Conservation (phyloP, 2,329 filamentous ascomycete genomes). For the Neonectria faginata region DNA sequence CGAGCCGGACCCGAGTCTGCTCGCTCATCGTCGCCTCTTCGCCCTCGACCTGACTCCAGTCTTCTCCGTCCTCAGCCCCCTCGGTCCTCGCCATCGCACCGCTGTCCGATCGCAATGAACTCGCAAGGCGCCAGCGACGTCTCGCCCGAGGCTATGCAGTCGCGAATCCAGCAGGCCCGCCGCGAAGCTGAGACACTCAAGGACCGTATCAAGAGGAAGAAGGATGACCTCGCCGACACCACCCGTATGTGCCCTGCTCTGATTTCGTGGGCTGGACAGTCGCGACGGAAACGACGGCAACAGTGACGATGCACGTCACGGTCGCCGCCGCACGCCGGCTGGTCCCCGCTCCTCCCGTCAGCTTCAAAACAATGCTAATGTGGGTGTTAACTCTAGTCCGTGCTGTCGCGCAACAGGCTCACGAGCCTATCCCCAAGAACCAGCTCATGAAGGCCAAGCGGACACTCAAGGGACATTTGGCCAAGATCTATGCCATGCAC, state of each 20-base stretch:
- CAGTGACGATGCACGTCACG: not conserved
- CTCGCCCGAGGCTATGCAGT: slow-evolving; percentile 86
- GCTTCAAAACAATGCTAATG: slow-evolving; percentile 42
- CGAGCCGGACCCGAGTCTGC: slow-evolving; percentile 40
- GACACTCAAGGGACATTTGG: slow-evolving; percentile 96
- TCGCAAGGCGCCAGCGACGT: slow-evolving; percentile 70
- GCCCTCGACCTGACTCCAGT: slow-evolving; percentile 31
- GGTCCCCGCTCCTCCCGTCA: not conserved
- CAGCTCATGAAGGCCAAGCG: slow-evolving; percentile 96
- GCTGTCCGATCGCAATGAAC: slow-evolving; percentile 61
- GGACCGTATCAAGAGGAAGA: slow-evolving; percentile 99
- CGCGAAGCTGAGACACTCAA: slow-evolving; percentile 98
- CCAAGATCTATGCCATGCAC: slow-evolving; percentile 99
- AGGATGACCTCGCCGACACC: slow-evolving; percentile 98
- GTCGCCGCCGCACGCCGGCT: not conserved
- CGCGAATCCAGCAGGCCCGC: slow-evolving; percentile 89
- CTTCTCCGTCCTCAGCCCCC: slow-evolving; percentile 29
- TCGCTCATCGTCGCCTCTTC: slow-evolving; percentile 35
- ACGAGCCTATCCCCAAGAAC: slow-evolving; percentile 91
- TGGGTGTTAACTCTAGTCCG: slow-evolving; percentile 71
- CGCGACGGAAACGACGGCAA: slow-evolving; percentile 22
- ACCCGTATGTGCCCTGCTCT: slow-evolving; percentile 77
- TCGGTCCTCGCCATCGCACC: slow-evolving; percentile 31
- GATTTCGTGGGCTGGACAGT: not conserved
- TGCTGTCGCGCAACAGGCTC: slow-evolving; percentile 90